phyloP scores from a whole-genome alignment of 305 asterid genomes.

The Rubia tinctorum region DNA sequence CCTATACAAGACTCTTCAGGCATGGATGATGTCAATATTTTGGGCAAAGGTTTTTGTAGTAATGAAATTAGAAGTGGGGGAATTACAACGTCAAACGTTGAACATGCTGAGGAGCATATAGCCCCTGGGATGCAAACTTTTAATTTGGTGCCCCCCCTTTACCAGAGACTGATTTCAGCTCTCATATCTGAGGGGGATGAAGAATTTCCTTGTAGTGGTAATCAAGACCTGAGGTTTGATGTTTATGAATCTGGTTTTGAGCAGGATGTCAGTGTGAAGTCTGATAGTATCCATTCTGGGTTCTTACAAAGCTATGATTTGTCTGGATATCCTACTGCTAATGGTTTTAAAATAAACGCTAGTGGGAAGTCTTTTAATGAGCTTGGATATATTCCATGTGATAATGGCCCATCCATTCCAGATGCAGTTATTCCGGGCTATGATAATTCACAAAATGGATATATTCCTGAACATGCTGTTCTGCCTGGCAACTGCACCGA shows the following conservation, averaged over 20 bases:
- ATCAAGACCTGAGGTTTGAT: slow-evolving; percentile 47
- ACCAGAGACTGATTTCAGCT: slow-evolving; percentile 83
- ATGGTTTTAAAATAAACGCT: slow-evolving; percentile 44
- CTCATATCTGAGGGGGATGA: slow-evolving; percentile 74
- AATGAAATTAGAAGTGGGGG: slow-evolving; percentile 52
- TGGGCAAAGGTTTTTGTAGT: slow-evolving; percentile 38
- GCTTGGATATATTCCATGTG: slow-evolving; percentile 37
- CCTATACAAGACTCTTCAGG: slow-evolving; percentile 43
- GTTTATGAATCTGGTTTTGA: slow-evolving; percentile 48
- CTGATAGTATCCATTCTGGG: slow-evolving; percentile 38
- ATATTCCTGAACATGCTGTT: slow-evolving; percentile 36
- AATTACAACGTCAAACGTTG: slow-evolving; percentile 45
- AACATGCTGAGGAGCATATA: slow-evolving; percentile 43
- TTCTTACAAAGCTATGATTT: slow-evolving; percentile 40
- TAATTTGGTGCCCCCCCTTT: slow-evolving; percentile 55
- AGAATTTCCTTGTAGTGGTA: slow-evolving; percentile 37
- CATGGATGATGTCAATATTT: slow-evolving; percentile 43
- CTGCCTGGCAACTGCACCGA: slow-evolving; percentile 51
- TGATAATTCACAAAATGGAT: slow-evolving; percentile 45
- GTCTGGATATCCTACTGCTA: slow-evolving; percentile 45
- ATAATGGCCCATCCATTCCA: slow-evolving; percentile 29
- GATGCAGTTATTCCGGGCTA: slow-evolving; percentile 37
- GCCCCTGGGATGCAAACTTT: slow-evolving; percentile 43
- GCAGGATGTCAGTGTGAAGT: slow-evolving; percentile 46
- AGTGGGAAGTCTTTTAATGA: slow-evolving; percentile 45